Evolutionary conservation across 2,329 filamentous ascomycete genomes (phyloP), one percentile per base, ranked within the genome.

Genomic region (Tetracladium maxilliforme): DNA sequence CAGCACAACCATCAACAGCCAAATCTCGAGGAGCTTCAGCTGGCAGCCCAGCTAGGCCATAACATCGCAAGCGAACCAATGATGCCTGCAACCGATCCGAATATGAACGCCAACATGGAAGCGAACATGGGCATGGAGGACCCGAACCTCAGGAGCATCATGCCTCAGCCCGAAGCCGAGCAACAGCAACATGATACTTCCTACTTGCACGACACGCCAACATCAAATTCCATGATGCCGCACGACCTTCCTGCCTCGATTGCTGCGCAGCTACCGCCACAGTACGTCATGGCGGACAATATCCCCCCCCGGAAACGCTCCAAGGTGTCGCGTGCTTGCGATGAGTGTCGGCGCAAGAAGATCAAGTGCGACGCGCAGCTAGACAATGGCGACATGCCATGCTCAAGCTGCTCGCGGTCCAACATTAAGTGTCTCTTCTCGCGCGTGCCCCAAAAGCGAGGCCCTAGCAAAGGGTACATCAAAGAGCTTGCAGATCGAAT

Each of bases 401-500:
- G 84, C 42, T 79, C 78, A 4, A 87, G 82, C 41, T 92, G 84
- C 47, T 71, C 73, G 27, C 70, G 82, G 26, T 74, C 80, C 6
- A 67, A 68, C n/a, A 67, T 73, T n/a, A 58, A 61, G 13, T 93
- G 84, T 50, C 64, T 84, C 12, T 93, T 92, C 44, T 92, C 80
- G 48, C 69, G 84, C 25, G 75, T 90, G 27, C 83, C 82, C 2
- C 81, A 90, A 61, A 92, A 90, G 50, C 66, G 81, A 32, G 83
- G 84, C 3, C 83, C 84, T 4, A 90, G 78, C 44, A 93, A 92
- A 64, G 84, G 84, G 64, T 92, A 92, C 40, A 93, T 93, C 47
- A 92, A 92, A 45, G 83, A 92, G 47, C 64, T 93, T 13, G 82
- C 83, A 14, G 83, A 92, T 43, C 64, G 84, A 14, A 71, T 6